A percentile compares a stretch with the other conserved stretches of the same genome.
These are phyloP conservation scores for Cercospora beticola DNA, from an alignment of 2,329 filamentous ascomycete genomes.

Conservation along the genomic window DNA sequence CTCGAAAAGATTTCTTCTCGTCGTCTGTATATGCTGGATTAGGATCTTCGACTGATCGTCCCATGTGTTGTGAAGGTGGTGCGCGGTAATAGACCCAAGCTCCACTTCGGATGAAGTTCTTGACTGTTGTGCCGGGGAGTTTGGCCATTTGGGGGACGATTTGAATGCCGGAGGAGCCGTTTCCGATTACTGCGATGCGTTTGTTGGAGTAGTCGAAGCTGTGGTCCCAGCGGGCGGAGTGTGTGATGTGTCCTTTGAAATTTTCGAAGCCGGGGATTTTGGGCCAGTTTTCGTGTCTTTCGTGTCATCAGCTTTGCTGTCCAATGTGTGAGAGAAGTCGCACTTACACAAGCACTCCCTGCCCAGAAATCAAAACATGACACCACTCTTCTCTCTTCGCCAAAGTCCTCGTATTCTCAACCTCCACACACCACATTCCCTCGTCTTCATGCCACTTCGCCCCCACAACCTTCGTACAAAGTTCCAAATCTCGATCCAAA, in stretches of 20 bases:
- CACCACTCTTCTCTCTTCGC: background rate
- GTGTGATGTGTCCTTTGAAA: constrained; percentile 40
- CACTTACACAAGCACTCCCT: background rate
- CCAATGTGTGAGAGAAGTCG: no score
- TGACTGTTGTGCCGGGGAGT: constrained; percentile 8
- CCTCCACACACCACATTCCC: constrained; percentile 17
- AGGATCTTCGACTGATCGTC: background rate
- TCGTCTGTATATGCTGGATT: background rate
- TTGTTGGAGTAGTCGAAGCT: constrained; percentile 35
- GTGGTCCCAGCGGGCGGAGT: constrained; percentile 42
- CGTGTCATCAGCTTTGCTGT: background rate
- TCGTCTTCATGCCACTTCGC: constrained; percentile 16
- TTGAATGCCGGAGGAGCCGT: constrained; percentile 44
- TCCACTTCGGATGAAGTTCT: constrained; percentile 63
- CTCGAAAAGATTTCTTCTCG: background rate
- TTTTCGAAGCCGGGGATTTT: constrained; percentile 38
- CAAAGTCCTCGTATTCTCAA: background rate
- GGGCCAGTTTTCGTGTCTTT: constrained; percentile 11
- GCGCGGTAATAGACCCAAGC: constrained; percentile 48
- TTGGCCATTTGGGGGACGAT: constrained; percentile 44
- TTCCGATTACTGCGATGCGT: constrained; percentile 43
- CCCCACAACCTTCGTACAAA: constrained; percentile 21
- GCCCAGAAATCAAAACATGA: background rate
- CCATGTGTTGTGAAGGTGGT: background rate
- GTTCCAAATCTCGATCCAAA: constrained; percentile 40